Conservation (phyloP, 2,329 filamentous ascomycete genomes). For the Rhynchosporium agropyri region DNA sequence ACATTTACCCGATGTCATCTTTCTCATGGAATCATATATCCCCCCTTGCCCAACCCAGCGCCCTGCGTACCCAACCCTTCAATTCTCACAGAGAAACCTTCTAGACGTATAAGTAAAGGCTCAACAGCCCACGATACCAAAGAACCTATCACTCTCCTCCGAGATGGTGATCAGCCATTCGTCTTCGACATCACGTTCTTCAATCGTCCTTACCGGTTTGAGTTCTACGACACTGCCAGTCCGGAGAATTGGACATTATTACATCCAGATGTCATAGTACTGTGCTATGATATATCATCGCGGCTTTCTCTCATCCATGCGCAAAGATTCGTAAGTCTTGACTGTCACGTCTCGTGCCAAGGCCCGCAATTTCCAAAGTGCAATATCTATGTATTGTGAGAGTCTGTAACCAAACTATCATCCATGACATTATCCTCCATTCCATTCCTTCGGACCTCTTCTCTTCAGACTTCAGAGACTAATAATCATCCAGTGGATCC, state of each 20-base stretch:
- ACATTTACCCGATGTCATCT: not conserved
- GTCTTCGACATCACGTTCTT: slow-evolving; percentile 56
- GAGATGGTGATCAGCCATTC: slow-evolving; percentile 63
- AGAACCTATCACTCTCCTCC: slow-evolving; percentile 53
- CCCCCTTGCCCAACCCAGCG: not conserved
- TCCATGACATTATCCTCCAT: not conserved
- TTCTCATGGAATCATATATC: not conserved
- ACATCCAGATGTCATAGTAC: slow-evolving; percentile 58
- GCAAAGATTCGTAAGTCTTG: slow-evolving; percentile 54
- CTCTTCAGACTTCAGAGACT: not conserved
- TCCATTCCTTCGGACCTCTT: not conserved
- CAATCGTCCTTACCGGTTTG: slow-evolving; percentile 53
- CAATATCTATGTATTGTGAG: not conserved
- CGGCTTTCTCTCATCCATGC: slow-evolving; percentile 60
- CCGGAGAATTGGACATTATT: slow-evolving; percentile 62
- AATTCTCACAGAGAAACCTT: not conserved
- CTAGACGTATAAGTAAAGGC: slow-evolving; percentile 56
- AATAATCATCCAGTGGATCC: slow-evolving; percentile 53
- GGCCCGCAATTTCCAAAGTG: not conserved
- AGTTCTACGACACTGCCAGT: slow-evolving; percentile 62
- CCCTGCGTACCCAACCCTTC: not conserved
- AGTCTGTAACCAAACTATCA: not conserved
- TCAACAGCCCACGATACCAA: slow-evolving; percentile 45
- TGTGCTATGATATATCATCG: slow-evolving; percentile 65
- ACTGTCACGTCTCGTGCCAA: slow-evolving; percentile 1